Base-by-base conservation (phyloP, 2,329 filamentous ascomycete species). In the Furcasterigmium furcatum region DNA sequence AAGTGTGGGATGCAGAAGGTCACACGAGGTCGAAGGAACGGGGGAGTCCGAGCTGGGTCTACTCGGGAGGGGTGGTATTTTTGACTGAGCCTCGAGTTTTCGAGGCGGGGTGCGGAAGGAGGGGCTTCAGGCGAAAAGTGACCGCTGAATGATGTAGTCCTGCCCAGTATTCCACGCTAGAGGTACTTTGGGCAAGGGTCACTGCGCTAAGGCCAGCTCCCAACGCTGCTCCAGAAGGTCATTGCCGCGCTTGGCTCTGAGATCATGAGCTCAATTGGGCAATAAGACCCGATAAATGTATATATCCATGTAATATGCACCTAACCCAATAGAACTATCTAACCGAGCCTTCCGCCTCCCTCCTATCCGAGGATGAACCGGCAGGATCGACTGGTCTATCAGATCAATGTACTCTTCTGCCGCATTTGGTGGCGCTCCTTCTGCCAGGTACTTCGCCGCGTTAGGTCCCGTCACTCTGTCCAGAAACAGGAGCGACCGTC, bases 31-130 rank as follows among this genome's bases (percentile, higher is more conserved):
- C 18, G n/a, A 12, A 27, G 24, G 24, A 27, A 12, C 7, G 24
- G 24, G 24, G 24, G 12, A 7, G 7, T 12, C 12, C n/a, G 16
- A 36, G 34, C 34, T 18, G 34, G 18, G 34, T 10, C n/a, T n/a
- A n/a, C n/a, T n/a, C 19, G 34, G 34, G 34, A 36, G 34, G 34
- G 34, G 34, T 36, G 34, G 34, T 36, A 36, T 36, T 36, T 36
- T 36, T 36, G 34, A 18, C 34, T 10, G 34, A 36, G 34, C 19
- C 34, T 18, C 34, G 34, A 36, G 34, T 36, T 36, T 36, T 36
- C 34, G 34, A 36, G 34, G 34, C 34, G 34, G 34, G 34, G 34
- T 36, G 34, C 34, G 34, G 30, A 36, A 19, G 34, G 34, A 36
- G 34, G 34, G 34, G 34, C 34, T 36, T 36, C 34, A 36, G 34